Evolutionary conservation across 2,329 filamentous ascomycete species (phyloP).

Genomic region (Fusarium verrucosum): DNA sequence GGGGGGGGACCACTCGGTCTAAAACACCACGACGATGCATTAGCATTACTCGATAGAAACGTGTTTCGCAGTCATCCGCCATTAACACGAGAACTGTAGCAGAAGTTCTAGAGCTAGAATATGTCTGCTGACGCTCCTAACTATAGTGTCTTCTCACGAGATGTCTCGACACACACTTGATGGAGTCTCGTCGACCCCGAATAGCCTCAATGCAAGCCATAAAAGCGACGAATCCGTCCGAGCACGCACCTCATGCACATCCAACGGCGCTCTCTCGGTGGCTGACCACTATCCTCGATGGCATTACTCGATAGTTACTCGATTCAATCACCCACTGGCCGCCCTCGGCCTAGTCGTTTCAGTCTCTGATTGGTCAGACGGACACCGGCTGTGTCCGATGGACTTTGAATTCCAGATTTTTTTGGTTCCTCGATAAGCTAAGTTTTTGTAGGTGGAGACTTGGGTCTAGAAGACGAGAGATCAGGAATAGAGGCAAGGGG

Average conservation of each 20-base stretch:
- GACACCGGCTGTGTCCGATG: conserved; percentile 42
- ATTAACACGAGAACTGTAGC: conserved; percentile 4
- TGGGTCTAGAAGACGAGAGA: conserved; percentile 20
- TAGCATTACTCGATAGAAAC: conserved; percentile 35
- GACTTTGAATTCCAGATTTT: conserved; percentile 25
- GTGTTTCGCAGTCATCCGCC: conserved; percentile 12
- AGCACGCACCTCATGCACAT: neutral
- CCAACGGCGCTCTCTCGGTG: too few relatives aligned
- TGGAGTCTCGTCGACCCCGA: neutral
- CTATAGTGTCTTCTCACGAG: neutral
- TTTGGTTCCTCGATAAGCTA: conserved; percentile 7
- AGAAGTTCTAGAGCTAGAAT: neutral
- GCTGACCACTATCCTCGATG: neutral
- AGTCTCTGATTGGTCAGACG: conserved; percentile 39
- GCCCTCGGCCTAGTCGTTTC: conserved; percentile 19
- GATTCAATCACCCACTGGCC: conserved; percentile 52
- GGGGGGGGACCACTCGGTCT: conserved; percentile 3
- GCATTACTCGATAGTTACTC: conserved; percentile 58
- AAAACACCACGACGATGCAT: conserved; percentile 11
- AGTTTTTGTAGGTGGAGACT: conserved; percentile 31
- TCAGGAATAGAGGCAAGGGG: neutral
- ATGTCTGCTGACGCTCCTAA: conserved; percentile 4
- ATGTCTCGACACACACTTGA: neutral
- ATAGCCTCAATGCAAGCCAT: conserved; percentile 5
- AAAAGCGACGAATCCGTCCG: neutral